phyloP scores from a whole-genome alignment of 2,329 filamentous ascomycete species.

The Penicillium griseofulvum region DNA sequence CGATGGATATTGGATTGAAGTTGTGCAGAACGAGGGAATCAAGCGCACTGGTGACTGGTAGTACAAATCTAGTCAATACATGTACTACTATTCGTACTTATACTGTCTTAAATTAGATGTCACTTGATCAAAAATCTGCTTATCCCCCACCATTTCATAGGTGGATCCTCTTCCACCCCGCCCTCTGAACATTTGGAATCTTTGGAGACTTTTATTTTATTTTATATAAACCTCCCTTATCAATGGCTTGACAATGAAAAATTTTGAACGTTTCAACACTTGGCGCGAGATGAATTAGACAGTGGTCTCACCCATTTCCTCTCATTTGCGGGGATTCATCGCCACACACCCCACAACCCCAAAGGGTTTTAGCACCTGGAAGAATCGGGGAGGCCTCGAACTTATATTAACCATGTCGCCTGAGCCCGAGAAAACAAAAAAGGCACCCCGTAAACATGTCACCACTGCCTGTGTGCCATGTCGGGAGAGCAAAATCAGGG shows the following conservation, averaged over 20 bases:
- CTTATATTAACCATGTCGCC: conserved; percentile 22
- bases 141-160: conserved; percentile 22
- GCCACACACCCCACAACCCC: neutral
- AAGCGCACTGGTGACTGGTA: conserved; percentile 40
- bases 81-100: neutral
- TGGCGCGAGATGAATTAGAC: conserved; percentile 12
- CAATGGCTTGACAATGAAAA: conserved; percentile 7
- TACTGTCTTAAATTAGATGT: neutral
- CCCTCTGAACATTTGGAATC: conserved; percentile 12
- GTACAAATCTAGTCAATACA: neutral
- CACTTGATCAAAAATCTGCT: conserved; percentile 9
- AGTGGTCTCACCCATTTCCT: neutral
- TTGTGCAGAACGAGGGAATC: conserved; percentile 66
- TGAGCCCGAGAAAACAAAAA: conserved; percentile 29
- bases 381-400: neutral
- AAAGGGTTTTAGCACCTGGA: neutral
- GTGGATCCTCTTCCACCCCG: conserved; percentile 19
- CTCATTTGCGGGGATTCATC: conserved; percentile 2
- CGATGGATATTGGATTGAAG: conserved; percentile 75
- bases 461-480: conserved; percentile 47
- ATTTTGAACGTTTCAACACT: neutral
- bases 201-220: neutral
- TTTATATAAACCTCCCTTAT: neutral
- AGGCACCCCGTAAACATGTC: conserved; percentile 42
- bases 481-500: conserved; percentile 47